Evolutionary conservation across 75 land plant genomes (phyloP), one percentile per base, ranked within the genome.

Genomic region (Selaginella tamariscina): DNA sequence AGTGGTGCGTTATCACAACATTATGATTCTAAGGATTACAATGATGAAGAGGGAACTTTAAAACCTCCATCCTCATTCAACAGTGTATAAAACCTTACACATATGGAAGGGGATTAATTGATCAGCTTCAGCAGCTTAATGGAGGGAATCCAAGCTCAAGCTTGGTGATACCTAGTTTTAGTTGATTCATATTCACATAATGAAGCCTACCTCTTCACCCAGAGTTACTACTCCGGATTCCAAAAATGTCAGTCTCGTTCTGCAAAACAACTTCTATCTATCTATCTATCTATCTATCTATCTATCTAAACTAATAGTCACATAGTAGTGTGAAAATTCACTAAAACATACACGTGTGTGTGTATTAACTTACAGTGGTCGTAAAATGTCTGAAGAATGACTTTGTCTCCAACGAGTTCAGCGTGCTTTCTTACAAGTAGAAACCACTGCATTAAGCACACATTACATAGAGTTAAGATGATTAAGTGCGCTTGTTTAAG

Each of bases 391-490:
- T 5, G 49, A 5, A 39, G 49, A 5, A 39, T 39, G 11, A 5
- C 15, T 5, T 5, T 5, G 49, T 39, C 49, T 15, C 49, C 87
- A 32, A 95, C 74, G 31, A 86, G 78, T 56, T 82, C 83, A 2
- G 96, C 99, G 79, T 95, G 99, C 71, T 91, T 86, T 65, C 92
- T 77, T 24, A 76, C 84, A 72, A 95, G 68, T 23, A 79, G 81
- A 68, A 70, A 84, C 99, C 99, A 95, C 99, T 95, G 77, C 15
- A 15, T 39, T 15, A 15, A 39, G 15, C 11, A 15, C 5, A 15
- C 11, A 39, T 5, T 5, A 15, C 11, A 39, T 15, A 39, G 11
- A 39, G 49, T 39, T 15, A 39, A 39, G 15, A 5, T 39, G 5
- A 5, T 15, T 5, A 39, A 39, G 5, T 5, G 15, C 49, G 49